phyloP scores from a whole-genome alignment of 108 stramenopile genomes.

The Stephanodiscus triporus region DNA sequence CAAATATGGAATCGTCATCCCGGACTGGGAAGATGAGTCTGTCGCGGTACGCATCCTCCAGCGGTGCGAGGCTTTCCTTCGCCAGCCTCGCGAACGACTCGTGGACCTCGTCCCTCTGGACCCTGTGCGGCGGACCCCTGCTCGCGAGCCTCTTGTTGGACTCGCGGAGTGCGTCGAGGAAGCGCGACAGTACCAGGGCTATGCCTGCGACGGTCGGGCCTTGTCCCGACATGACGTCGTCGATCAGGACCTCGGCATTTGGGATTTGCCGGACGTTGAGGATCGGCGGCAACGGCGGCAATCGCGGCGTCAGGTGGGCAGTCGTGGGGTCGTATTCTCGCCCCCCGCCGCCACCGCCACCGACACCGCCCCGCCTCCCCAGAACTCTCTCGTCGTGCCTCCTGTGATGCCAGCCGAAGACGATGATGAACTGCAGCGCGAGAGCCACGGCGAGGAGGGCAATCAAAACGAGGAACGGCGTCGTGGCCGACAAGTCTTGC shows the following conservation, averaged over 20 bases:
- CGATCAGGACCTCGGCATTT: conserved; percentile 15
- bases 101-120: conserved; percentile 49
- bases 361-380: conserved; percentile 9
- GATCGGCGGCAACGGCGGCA: conserved; percentile 44
- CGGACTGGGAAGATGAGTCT: conserved; percentile 61
- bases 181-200: conserved; percentile 44
- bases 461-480: conserved; percentile 29
- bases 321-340: not conserved
- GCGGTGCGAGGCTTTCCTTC: conserved; percentile 41
- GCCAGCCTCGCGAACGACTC: conserved; percentile 53
- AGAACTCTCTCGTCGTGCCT: conserved; percentile 41
- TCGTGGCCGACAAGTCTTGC: conserved; percentile 21
- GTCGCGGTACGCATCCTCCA: conserved; percentile 60
- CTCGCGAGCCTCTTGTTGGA: conserved; percentile 31
- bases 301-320: conserved; percentile 7
- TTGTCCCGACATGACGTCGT: conserved; percentile 48
- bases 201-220: conserved; percentile 66
- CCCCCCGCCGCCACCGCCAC: not conserved
- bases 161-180: conserved; percentile 47
- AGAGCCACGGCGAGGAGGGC: conserved; percentile 29
- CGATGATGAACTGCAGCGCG: conserved; percentile 44
- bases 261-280: conserved; percentile 22
- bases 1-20: conserved; percentile 79
- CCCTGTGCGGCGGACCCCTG: conserved; percentile 6
- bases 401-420: conserved; percentile 46